Base-by-base conservation (phyloP, 176 grass and related monocot genomes). In the Phoenix roebelenii region DNA sequence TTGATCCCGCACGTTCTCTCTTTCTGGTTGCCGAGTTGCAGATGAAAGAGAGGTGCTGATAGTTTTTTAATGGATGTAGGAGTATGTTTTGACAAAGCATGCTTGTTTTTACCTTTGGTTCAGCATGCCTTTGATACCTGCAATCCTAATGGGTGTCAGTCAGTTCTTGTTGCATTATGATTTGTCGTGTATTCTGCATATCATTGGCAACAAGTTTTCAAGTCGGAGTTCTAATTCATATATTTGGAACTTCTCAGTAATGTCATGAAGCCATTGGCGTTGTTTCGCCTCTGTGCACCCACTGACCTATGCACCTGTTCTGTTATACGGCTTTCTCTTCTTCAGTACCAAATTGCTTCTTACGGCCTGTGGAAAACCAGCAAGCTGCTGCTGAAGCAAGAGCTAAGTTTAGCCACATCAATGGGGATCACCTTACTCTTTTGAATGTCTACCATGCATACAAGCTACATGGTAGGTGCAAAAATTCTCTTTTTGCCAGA, bases 391-490 rank as follows among this genome's bases (percentile, higher is more conserved):
- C 52, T 61, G 18, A 71, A 50, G 39, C 49, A 3, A 60, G 52
- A 48, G 16, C 35, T 17, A 71, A 23, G 7, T 71, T 71, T 24
- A 60, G 28, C 25, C 69, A 71, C 57, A 30, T 52, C 22, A 51
- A 71, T 22, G 57, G 69, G 16, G 69, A 71, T 71, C 69, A 71
- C 56, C 69, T 71, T 18, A 53, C 56, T 52, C 69, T 71, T 60
- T 35, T 71, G 49, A 71, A 71, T 52, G 57, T 71, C 24, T 71
- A 71, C 39, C 22, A 10, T 53, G 57, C 44, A 52, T 71, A 71
- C 49, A 60, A 60, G n/a, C 49, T 30, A n/a, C 51, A 16, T 23
- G 30, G 69, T 71, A 71, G 20, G 69, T 61, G 26, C 24, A 14
- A 5, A 57, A 15, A 28, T 69, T 48, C 20, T 28, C 24, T 5